These are phyloP conservation scores for Yamadazyma blattariae DNA, from an alignment of 1,139 yeast genomes.

Conservation along the genomic window DNA sequence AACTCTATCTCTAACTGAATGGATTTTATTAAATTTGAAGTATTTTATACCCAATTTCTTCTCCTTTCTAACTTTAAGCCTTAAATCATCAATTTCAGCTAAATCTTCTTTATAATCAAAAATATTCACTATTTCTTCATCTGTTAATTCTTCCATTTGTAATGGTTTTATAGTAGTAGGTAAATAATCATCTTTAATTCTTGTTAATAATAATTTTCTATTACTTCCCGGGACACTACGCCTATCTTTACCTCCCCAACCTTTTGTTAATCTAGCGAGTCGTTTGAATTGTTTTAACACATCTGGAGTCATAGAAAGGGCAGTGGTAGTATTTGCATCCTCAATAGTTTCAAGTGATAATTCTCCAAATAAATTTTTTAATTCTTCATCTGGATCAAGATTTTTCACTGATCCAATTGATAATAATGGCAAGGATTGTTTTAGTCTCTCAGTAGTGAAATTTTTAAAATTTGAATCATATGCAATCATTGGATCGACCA, in stretches of 20 bases:
- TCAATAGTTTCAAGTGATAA: constrained; percentile 65
- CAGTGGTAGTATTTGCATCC: constrained; percentile 66
- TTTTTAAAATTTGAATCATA: constrained; percentile 42
- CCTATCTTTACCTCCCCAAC: constrained; percentile 83
- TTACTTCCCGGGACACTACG: constrained; percentile 70
- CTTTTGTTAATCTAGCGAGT: constrained; percentile 61
- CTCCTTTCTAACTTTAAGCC: constrained; percentile 42
- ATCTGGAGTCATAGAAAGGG: constrained; percentile 63
- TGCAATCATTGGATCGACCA: constrained; percentile 31
- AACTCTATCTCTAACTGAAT: constrained; percentile 36
- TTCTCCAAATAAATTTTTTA: constrained; percentile 70
- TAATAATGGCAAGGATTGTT: constrained; percentile 36
- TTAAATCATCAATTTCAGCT: constrained; percentile 23
- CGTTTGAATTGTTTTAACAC: constrained; percentile 61
- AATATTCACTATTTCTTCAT: constrained; percentile 37
- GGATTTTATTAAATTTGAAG: constrained; percentile 48
- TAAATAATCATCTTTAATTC: constrained; percentile 78
- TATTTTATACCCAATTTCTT: constrained; percentile 50
- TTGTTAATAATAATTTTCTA: constrained; percentile 64
- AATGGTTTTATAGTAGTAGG: constrained; percentile 68
- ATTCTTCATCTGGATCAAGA: constrained; percentile 80
- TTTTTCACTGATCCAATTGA: constrained; percentile 47
- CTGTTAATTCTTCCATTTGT: constrained; percentile 53
- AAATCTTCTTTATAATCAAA: constrained; percentile 38
- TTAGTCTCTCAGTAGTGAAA: constrained; percentile 44